Conservation (phyloP, 2,329 filamentous ascomycete genomes). For the Epichloe hybrida region DNA sequence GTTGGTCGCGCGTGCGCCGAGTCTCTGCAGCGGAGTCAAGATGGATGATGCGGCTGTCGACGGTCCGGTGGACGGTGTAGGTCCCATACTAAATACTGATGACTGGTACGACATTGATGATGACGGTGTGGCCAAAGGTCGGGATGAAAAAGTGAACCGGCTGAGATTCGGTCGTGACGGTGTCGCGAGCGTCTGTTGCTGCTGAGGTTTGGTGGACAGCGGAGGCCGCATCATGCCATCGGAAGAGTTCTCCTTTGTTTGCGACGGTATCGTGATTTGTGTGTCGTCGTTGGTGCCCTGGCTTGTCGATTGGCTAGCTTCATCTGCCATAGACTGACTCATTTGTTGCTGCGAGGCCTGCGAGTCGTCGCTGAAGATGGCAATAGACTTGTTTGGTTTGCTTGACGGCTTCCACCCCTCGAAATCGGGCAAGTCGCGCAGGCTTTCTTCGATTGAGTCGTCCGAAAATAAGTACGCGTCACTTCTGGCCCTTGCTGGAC, state of each 20-base stretch:
- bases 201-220: conserved; percentile 8
- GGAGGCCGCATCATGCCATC: conserved; percentile 16
- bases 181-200: conserved; percentile 12
- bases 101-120: conserved; percentile 22
- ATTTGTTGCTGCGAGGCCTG: conserved; percentile 11
- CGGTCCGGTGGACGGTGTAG: conserved; percentile 27
- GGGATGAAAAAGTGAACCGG: conserved; percentile 22
- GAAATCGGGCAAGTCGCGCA: conserved; percentile 37
- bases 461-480: conserved; percentile 39
- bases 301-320: conserved; percentile 3
- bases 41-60: conserved; percentile 30
- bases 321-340: conserved; percentile 3
- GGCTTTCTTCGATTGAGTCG: conserved; percentile 42
- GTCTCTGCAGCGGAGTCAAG: conserved; percentile 39
- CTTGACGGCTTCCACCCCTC: conserved; percentile 30
- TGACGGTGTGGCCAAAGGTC: conserved; percentile 18
- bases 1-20: conserved; percentile 31
- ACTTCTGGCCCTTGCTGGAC: conserved; percentile 18
- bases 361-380: conserved; percentile 32
- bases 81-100: conserved; percentile 22
- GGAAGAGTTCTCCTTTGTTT: neutral
- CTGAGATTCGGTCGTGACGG: conserved; percentile 19
- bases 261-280: neutral
- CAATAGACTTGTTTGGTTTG: conserved; percentile 24
- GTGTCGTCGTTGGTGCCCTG: neutral